Evolutionary conservation across 1,284 basidiomycete genomes (phyloP), one percentile per base, ranked within the genome.

Genomic region (Lignosus rhinocerotis): DNA sequence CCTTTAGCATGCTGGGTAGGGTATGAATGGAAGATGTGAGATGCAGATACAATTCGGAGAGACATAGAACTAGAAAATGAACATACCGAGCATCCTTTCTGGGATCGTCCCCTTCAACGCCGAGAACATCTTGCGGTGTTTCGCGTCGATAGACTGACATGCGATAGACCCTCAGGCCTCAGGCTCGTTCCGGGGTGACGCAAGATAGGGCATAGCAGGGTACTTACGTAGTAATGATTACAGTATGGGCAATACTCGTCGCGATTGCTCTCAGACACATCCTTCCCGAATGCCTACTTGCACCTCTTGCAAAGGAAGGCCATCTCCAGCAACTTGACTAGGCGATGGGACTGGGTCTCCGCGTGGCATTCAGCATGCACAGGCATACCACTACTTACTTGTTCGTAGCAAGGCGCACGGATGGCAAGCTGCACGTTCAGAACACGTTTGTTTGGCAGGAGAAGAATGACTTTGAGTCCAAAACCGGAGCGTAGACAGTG

Each of bases 191-290:
- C 36, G n/a, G 34, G 2, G 17, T 19, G 1, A 41, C 16, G 42
- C 21, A 6, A 21, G 21, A 1, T 9, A 31, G 32, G 14, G 19
- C 36, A 10, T 44, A 39, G 36, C 32, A 19, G 17, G 30, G 32
- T n/a, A 80, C 90, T 68, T 73, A 96, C 96, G 73, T 95, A 98
- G 72, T 96, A 94, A 72, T 99, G 98, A 74, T 97, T 95, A 72
- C 96, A 98, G 75, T 98, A 91, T 0, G 97, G 96, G 72, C 97
- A 99, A 73, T 89, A 98, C 76, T 99, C 96, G 72, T 99, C 96
- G 72, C 97, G 94, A 69, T 99, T 97, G 70, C 94, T 98, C 31
- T 74, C 77, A 0, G 80, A 66, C 89, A 98, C 94, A 73, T 98
- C 94, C 76, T 99, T 98, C 61, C 96, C 78, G 74, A 99, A 98